A percentile compares a stretch with the other conserved stretches of the same genome.
Conservation (phyloP, 2,329 filamentous ascomycete genomes). For the Exophiala spinifera region DNA sequence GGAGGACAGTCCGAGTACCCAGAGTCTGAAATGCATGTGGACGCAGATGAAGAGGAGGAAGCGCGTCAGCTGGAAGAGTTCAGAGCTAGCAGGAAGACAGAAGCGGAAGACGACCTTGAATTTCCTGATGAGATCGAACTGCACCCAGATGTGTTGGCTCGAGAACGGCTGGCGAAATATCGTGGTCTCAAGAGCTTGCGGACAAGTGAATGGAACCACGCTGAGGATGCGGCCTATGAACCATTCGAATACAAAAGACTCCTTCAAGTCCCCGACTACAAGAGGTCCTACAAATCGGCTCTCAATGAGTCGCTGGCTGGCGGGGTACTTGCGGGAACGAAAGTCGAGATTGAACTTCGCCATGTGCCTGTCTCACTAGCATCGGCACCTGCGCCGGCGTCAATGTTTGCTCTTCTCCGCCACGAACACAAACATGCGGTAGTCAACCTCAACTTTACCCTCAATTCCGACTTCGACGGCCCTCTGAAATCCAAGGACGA, state of each 20-base stretch:
- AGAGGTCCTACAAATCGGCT: conserved; percentile 71
- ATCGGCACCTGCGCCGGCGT: conserved; percentile 58
- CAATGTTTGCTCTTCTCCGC: conserved; percentile 80
- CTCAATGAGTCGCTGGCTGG: conserved; percentile 83
- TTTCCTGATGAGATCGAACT: conserved; percentile 98
- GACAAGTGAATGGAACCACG: conserved; percentile 82
- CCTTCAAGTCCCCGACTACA: conserved; percentile 85
- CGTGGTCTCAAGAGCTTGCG: conserved; percentile 88
- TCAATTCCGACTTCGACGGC: conserved; percentile 70
- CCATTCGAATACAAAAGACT: conserved; percentile 86
- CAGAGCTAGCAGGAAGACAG: conserved; percentile 70
- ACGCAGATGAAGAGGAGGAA: conserved; percentile 76
- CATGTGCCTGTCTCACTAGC: conserved; percentile 56
- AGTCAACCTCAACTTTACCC: conserved; percentile 83
- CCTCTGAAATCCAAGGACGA: conserved; percentile 91
- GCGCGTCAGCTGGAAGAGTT: conserved; percentile 78
- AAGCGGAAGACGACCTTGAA: conserved; percentile 85
- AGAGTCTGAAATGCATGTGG: conserved; percentile 87
- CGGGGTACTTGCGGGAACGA: conserved; percentile 77
- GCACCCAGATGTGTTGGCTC: conserved; percentile 78
- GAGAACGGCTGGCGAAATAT: conserved; percentile 82
- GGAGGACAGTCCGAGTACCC: conserved; percentile 83
- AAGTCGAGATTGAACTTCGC: conserved; percentile 74
- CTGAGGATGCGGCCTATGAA: conserved; percentile 81
- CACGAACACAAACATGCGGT: conserved; percentile 94